Conservation (phyloP, 805 yeast species). For the Wickerhamomyces alni region DNA sequence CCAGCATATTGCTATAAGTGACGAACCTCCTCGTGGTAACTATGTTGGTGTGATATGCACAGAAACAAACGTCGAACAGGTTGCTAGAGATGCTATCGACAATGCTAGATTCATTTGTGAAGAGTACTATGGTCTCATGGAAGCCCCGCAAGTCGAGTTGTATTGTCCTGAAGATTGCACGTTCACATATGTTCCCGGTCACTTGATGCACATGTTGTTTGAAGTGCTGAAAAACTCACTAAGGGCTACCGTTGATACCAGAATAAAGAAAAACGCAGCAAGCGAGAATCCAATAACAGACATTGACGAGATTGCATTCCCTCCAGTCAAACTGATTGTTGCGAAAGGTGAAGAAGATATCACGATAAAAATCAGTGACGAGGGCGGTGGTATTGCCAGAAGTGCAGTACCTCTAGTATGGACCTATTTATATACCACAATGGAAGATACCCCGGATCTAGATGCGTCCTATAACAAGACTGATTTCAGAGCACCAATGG, state of each 20-base stretch:
- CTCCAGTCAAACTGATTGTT: slow-evolving; percentile 81
- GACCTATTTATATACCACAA: slow-evolving; percentile 90
- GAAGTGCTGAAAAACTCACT: slow-evolving; percentile 84
- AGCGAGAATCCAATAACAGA: slow-evolving; percentile 26
- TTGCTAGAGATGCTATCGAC: slow-evolving; percentile 84
- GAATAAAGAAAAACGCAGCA: slow-evolving; percentile 48
- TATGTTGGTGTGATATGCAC: slow-evolving; percentile 89
- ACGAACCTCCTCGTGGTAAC: slow-evolving; percentile 56
- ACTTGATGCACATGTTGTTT: slow-evolving; percentile 83
- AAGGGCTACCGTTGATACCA: slow-evolving; percentile 84
- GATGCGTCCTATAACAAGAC: slow-evolving; percentile 37
- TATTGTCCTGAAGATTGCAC: slow-evolving; percentile 60
- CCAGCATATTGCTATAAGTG: slow-evolving; percentile 82
- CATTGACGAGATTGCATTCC: slow-evolving; percentile 63
- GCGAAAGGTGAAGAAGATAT: slow-evolving; percentile 89
- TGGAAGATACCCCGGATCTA: slow-evolving; percentile 60
- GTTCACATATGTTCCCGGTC: slow-evolving; percentile 92
- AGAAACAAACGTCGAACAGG: slow-evolving; percentile 74
- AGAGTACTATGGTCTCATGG: slow-evolving; percentile 81
- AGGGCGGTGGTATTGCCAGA: slow-evolving; percentile 91
- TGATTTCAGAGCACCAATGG: slow-evolving; percentile 85
- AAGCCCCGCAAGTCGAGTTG: slow-evolving; percentile 77
- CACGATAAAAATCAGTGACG: slow-evolving; percentile 85
- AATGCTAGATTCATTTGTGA: slow-evolving; percentile 88
- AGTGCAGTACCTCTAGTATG: slow-evolving; percentile 79